These are phyloP conservation scores for Evansstolkia leycettana DNA, from an alignment of 495 filamentous ascomycete species.

Conservation along the genomic window DNA sequence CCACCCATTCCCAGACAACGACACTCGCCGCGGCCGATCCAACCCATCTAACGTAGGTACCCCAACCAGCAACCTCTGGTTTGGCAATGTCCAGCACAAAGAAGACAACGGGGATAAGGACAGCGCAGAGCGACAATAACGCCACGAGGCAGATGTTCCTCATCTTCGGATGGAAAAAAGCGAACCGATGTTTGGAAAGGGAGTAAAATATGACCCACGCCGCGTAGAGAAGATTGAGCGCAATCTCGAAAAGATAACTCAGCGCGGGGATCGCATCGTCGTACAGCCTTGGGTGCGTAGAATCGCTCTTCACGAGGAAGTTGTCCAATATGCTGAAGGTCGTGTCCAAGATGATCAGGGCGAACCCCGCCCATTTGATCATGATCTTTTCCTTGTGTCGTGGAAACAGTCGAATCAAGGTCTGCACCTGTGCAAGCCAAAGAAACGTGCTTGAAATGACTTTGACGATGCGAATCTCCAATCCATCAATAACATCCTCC, in stretches of 20 bases:
- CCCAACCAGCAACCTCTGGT: conserved; percentile 83
- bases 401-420: conserved; percentile 87
- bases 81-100: conserved; percentile 90
- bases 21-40: conserved; percentile 93
- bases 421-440: conserved; percentile 96
- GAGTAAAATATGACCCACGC: conserved; percentile 96
- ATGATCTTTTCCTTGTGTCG: conserved; percentile 94
- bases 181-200: conserved; percentile 81
- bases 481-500: conserved; percentile 61
- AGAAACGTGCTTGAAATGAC: conserved; percentile 90
- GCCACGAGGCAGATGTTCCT: conserved; percentile 83
- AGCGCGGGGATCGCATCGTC: conserved; percentile 84
- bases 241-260: conserved; percentile 85
- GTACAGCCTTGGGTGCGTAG: conserved; percentile 55
- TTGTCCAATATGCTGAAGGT: conserved; percentile 82
- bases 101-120: conserved; percentile 87
- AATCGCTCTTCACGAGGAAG: conserved; percentile 53
- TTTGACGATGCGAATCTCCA: conserved; percentile 75
- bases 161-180: conserved; percentile 89
- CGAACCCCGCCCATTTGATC: conserved; percentile 97
- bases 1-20: conserved; percentile 99
- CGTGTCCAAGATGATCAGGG: conserved; percentile 78
- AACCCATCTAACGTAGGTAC: conserved; percentile 95
- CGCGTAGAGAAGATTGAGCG: conserved; percentile 80
- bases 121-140: conserved; percentile 59